Percentiles rank a stretch among this genome's conserved stretches.
Evolutionary conservation across 1,284 basidiomycete species (phyloP).

Genomic region (Porodaedalea pini): DNA sequence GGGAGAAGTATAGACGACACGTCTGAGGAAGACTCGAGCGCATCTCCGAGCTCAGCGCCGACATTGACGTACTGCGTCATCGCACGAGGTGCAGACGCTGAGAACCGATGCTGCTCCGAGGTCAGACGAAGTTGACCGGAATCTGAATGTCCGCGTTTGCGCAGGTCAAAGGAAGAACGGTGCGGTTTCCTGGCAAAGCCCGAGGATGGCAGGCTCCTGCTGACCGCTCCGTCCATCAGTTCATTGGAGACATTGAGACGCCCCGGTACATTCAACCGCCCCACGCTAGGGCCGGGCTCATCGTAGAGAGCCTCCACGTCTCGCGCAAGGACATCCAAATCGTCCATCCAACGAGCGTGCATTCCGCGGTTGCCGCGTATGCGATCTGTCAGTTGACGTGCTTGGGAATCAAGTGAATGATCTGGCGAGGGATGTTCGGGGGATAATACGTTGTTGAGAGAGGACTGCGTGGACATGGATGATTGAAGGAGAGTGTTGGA

Average conservation of each 20-base stretch:
- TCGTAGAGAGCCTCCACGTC: slow-evolving; percentile 56
- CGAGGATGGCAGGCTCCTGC: slow-evolving; percentile 50
- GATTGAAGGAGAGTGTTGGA: slow-evolving; percentile 73
- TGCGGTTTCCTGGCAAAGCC: slow-evolving; percentile 23
- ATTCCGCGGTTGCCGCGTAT: slow-evolving; percentile 42
- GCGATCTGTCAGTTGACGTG: slow-evolving; percentile 47
- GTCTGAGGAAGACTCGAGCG: slow-evolving; percentile 45
- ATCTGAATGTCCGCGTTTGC: slow-evolving; percentile 17
- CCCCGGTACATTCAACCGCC: slow-evolving; percentile 10
- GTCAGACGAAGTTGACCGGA: slow-evolving; percentile 18
- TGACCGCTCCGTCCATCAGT: slow-evolving; percentile 35
- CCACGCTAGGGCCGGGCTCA: slow-evolving; percentile 26
- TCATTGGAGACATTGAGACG: slow-evolving; percentile 11
- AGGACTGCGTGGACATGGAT: slow-evolving; percentile 65
- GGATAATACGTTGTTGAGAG: slow-evolving; percentile 47
- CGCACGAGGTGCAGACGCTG: slow-evolving; percentile 57
- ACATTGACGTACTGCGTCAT: slow-evolving; percentile 60
- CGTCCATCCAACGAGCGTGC: slow-evolving; percentile 59
- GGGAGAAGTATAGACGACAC: slow-evolving; percentile 55
- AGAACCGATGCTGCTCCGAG: slow-evolving; percentile 26
- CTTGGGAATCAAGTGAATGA: slow-evolving; percentile 41
- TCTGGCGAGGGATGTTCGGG: slow-evolving; percentile 36
- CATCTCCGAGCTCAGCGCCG: slow-evolving; percentile 22
- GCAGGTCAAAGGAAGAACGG: slow-evolving; percentile 12
- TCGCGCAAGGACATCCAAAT: slow-evolving; percentile 60